Percentiles rank a stretch among this genome's conserved stretches.
These are phyloP conservation scores for Chaetothyriales sp. DNA, from an alignment of 2,329 filamentous ascomycete genomes.

Conservation along the genomic window DNA sequence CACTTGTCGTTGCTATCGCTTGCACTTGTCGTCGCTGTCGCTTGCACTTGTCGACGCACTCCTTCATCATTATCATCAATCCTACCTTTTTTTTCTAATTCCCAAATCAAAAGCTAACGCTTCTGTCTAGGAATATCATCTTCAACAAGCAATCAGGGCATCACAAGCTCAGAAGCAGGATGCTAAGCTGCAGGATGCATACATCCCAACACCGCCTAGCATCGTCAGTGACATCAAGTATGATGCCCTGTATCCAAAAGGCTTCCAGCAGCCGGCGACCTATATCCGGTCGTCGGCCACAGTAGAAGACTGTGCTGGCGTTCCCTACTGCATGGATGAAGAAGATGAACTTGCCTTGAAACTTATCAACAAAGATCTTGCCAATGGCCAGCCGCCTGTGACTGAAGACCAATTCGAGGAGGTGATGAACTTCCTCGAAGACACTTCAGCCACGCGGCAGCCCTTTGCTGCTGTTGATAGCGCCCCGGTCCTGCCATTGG, in stretches of 20 bases:
- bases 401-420: constrained; percentile 86
- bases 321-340: constrained; percentile 83
- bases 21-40: constrained; percentile 2
- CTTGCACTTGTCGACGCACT: constrained; percentile 3
- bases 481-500: constrained; percentile 58
- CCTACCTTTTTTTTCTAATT: constrained; percentile 11
- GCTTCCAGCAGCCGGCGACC: constrained; percentile 70
- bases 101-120: no score
- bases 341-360: constrained; percentile 79
- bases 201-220: constrained; percentile 54
- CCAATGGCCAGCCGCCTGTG: constrained; percentile 44
- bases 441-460: constrained; percentile 65
- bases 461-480: constrained; percentile 85
- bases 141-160: constrained; percentile 67
- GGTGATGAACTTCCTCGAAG: constrained; percentile 89
- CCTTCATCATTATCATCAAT: constrained; percentile 11
- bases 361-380: constrained; percentile 63
- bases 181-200: constrained; percentile 46
- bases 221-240: constrained; percentile 56
- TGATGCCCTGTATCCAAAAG: constrained; percentile 68
- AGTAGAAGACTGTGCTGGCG: constrained; percentile 84
- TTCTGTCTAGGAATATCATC: constrained; percentile 65
- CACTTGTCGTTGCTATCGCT: background rate
- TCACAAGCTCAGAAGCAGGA: constrained; percentile 38
- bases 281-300: constrained; percentile 98